These are phyloP conservation scores for Amanita rubescens DNA, from an alignment of 768 basidiomycete genomes.

Conservation along the genomic window DNA sequence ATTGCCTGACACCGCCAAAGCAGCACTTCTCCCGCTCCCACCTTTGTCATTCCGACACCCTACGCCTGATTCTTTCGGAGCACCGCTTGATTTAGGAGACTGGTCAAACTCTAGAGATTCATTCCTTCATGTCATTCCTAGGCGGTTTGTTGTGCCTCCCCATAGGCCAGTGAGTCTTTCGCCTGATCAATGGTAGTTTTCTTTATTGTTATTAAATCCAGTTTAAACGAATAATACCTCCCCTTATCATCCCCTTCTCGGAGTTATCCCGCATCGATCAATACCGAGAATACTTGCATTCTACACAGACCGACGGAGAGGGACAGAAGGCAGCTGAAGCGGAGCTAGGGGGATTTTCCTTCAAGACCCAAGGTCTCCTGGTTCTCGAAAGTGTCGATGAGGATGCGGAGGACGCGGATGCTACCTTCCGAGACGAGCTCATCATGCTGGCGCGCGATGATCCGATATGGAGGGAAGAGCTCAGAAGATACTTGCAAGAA, in stretches of 20 bases:
- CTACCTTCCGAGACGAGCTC: background rate
- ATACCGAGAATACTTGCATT: conserved; percentile 4
- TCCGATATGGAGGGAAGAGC: background rate
- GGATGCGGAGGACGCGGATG: background rate
- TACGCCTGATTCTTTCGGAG: conserved; percentile 2
- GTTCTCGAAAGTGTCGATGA: background rate
- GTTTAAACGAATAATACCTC: conserved; percentile 9
- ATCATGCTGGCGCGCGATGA: background rate
- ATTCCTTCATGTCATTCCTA: background rate
- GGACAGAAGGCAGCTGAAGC: background rate
- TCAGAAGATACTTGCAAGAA: background rate
- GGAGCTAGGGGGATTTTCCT: background rate
- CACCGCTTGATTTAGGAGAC: conserved; percentile 2
- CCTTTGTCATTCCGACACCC: conserved; percentile 8
- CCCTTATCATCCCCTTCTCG: background rate
- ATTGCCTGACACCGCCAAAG: conserved; percentile 4
- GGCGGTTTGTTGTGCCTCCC: background rate
- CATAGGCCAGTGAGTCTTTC: conserved; percentile 4
- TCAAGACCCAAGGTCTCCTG: background rate
- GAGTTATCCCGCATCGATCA: conserved; percentile 3
- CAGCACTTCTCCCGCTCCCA: conserved; percentile 11
- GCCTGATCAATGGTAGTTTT: conserved; percentile 6
- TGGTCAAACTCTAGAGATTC: background rate
- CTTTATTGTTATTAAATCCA: conserved; percentile 4
- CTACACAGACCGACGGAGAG: background rate